Evolutionary conservation across 2,329 filamentous ascomycete genomes (phyloP), one percentile per base, ranked within the genome.

Genomic region (Dendrostoma leiphaemia): DNA sequence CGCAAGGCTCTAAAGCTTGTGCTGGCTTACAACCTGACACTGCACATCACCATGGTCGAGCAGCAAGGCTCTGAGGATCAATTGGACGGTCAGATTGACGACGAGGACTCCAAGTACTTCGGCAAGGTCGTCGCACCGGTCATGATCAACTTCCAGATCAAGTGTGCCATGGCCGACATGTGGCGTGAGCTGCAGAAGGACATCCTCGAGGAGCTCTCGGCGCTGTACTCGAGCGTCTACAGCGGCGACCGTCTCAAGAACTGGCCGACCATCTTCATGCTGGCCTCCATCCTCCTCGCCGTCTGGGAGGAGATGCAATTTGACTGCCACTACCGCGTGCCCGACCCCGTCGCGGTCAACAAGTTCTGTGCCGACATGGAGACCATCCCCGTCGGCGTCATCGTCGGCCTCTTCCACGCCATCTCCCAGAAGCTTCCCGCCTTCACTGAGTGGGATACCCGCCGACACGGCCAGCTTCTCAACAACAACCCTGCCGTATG

Each of bases 141-240:
- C 68, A 96, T 97, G 92, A 95, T 97, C 83, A 97, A 97, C 79
- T 97, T 97, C 83, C 91, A 97, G 77, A 91, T 97, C 79, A 97
- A 97, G 82, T 94, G 90, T 66, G 92, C 92, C 51, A 86, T 97
- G 75, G 93, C 92, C 61, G 91, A 95, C 66, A 95, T 97, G 90
- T 97, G 93, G 93, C 91, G 93, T 61, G 92, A 96, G 72, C 80
- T 97, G 54, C 92, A 97, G 71, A 96, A 95, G 77, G 93, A 97
- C 64, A 91, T 97, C 34, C 81, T 97, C 2, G 92, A 96, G 75
- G 93, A 97, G 76, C 82, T 97, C 1, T 97, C 93, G 1, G 77
- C 84, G 6, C 81, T 97, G 13, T 97, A 97, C 81, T 95, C 91
- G n/a, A 96, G 91, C 60, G 93, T 97, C 41, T 97, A 97, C 81